These are phyloP conservation scores for Podila epigama DNA, from an alignment of 192 early-diverging fungal species.

Conservation along the genomic window DNA sequence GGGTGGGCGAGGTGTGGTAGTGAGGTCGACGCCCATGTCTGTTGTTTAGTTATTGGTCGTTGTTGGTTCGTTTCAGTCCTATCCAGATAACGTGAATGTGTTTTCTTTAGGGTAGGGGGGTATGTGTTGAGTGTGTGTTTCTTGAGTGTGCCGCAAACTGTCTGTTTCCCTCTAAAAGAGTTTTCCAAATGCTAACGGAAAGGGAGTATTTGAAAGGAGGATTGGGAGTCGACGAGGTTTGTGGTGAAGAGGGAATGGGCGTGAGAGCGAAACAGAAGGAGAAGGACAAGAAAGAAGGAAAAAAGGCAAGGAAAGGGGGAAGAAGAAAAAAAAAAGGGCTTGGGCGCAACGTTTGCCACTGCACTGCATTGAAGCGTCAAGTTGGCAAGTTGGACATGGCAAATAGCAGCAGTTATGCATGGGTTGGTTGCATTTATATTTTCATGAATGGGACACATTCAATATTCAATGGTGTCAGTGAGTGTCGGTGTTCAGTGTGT, in stretches of 20 bases:
- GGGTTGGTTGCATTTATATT: too few species aligned
- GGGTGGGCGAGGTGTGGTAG: not conserved
- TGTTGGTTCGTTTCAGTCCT: not conserved
- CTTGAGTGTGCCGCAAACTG: too few species aligned
- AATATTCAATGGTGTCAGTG: too few species aligned
- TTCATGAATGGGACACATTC: too few species aligned
- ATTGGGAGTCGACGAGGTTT: not conserved
- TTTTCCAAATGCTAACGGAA: too few species aligned
- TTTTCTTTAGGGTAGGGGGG: not conserved
- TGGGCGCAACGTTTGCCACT: too few species aligned
- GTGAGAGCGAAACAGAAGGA: not conserved
- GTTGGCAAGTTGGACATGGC: too few species aligned
- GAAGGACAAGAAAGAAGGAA: not conserved
- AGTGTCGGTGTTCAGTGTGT: too few species aligned
- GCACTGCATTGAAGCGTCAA: too few species aligned
- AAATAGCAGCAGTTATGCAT: too few species aligned
- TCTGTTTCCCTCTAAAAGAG: too few species aligned
- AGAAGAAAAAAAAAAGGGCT: not conserved
- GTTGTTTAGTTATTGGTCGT: not conserved
- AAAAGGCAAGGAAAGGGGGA: not conserved
- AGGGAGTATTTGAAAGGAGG: too few species aligned
- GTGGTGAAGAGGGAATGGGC: not conserved
- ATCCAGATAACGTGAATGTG: not conserved
- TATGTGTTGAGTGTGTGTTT: not conserved
- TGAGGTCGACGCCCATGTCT: slow-evolving; percentile 7